These are phyloP conservation scores for Calendula officinalis DNA, from an alignment of 129 eudicot genomes.

Conservation along the genomic window DNA sequence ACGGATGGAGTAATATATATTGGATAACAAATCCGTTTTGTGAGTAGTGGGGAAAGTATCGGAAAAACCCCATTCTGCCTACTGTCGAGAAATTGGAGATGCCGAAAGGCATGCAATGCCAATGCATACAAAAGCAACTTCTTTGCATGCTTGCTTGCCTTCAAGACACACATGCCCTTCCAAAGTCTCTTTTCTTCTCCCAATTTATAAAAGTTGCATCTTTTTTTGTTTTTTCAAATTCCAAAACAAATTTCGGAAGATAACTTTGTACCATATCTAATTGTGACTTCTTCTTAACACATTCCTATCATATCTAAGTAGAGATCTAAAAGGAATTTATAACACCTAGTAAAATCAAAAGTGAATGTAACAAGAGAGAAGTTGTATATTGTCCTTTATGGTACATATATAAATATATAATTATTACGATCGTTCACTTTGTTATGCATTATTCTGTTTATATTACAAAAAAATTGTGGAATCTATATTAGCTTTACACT, in stretches of 20 bases:
- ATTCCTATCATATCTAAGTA: no score
- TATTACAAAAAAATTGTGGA: slow-evolving; percentile 13
- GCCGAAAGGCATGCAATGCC: slow-evolving; percentile 38
- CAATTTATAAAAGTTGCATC: background rate
- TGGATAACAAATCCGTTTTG: slow-evolving; percentile 10
- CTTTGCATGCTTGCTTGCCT: slow-evolving; percentile 35
- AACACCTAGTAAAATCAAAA: no score
- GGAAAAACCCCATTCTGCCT: slow-evolving; percentile 9
- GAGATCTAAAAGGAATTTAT: no score
- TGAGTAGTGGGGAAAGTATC: slow-evolving; percentile 21
- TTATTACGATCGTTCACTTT: no score
- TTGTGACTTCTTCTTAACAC: no score
- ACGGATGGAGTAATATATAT: no score
- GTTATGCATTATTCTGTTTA: no score
- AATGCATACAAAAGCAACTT: slow-evolving; percentile 29
- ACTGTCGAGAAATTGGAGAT: slow-evolving; percentile 30
- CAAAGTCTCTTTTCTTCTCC: slow-evolving; percentile 15
- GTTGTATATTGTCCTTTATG: no score
- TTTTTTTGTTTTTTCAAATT: background rate
- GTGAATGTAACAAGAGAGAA: no score
- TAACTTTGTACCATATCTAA: background rate
- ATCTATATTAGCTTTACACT: slow-evolving; percentile 23
- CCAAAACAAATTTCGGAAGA: background rate
- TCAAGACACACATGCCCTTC: slow-evolving; percentile 41
- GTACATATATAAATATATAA: no score